Conservation (phyloP, 305 asterid genomes). For the Striga hermonthica region DNA sequence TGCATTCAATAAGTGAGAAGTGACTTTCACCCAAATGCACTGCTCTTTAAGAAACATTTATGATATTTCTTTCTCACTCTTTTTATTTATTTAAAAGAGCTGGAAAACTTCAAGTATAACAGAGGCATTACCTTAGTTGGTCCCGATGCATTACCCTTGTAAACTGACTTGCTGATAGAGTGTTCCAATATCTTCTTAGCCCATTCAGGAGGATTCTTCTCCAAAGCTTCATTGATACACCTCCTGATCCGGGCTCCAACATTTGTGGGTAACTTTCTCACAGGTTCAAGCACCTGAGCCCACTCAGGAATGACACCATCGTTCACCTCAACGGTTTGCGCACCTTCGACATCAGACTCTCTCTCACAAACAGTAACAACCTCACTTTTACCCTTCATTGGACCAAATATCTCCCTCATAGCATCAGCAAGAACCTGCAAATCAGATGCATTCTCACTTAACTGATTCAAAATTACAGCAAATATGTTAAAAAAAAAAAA, state of each 20-base stretch:
- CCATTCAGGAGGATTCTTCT: conserved; percentile 87
- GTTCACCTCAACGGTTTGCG: conserved; percentile 45
- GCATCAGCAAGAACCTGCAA: conserved; percentile 94
- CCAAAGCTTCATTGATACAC: conserved; percentile 80
- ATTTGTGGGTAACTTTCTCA: conserved; percentile 95
- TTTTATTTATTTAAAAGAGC: conserved; percentile 2
- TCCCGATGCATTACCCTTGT: conserved; percentile 98
- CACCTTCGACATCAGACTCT: conserved; percentile 45
- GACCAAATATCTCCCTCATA: conserved; percentile 67
- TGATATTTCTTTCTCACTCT: no score
- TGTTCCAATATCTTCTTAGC: conserved; percentile 71
- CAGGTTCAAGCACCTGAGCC: conserved; percentile 93
- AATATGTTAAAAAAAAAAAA: background rate
- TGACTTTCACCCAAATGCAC: conserved; percentile 19
- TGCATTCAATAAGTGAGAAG: conserved; percentile 41
- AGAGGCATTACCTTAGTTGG: conserved; percentile 84
- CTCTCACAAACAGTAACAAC: conserved; percentile 45
- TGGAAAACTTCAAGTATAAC: conserved; percentile 21
- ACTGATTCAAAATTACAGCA: conserved; percentile 2
- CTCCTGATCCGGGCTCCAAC: conserved; percentile 89
- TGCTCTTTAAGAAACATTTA: no score
- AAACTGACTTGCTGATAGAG: conserved; percentile 92
- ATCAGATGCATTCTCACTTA: conserved; percentile 28
- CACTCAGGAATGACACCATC: conserved; percentile 73
- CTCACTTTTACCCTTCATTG: conserved; percentile 53